Percentiles rank a stretch among this genome's conserved stretches.
Evolutionary conservation across 805 yeast species (phyloP).

Genomic region (Limtongia smithiae): DNA sequence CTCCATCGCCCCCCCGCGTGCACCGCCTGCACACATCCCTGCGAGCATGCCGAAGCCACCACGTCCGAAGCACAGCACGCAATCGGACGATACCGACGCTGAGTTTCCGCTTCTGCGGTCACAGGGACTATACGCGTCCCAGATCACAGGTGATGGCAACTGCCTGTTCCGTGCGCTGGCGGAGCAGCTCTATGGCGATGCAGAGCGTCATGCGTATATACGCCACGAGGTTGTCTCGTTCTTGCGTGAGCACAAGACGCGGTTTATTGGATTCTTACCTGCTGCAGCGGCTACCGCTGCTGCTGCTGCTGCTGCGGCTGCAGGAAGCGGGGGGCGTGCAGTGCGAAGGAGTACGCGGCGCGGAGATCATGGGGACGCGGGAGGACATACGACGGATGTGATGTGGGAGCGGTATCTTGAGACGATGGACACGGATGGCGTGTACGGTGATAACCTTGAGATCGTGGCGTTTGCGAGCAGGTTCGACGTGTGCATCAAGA

Average conservation of each 20-base stretch:
- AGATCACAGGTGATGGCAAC: slow-evolving; percentile 43
- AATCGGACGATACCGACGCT: too few relatives aligned
- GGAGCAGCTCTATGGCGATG: slow-evolving; percentile 42
- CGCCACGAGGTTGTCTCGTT: slow-evolving; percentile 37
- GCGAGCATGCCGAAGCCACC: too few relatives aligned
- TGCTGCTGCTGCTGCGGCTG: slow-evolving; percentile 5
- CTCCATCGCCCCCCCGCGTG: too few relatives aligned
- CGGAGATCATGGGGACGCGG: background rate
- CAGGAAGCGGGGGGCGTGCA: background rate
- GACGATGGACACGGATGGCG: slow-evolving; percentile 40
- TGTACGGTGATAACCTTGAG: slow-evolving; percentile 44
- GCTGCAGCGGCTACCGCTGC: slow-evolving; percentile 10
- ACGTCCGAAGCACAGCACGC: too few relatives aligned
- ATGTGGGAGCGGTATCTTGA: slow-evolving; percentile 38
- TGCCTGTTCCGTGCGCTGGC: slow-evolving; percentile 43
- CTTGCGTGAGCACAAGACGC: slow-evolving; percentile 34
- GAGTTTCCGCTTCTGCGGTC: slow-evolving; percentile 40
- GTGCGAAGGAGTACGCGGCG: too few relatives aligned
- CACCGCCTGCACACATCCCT: too few relatives aligned
- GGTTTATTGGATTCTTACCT: slow-evolving; percentile 30
- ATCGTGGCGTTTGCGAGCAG: slow-evolving; percentile 42
- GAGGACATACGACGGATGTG: slow-evolving; percentile 24
- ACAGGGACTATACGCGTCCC: slow-evolving; percentile 39
- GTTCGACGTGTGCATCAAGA: slow-evolving; percentile 37
- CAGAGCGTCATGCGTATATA: slow-evolving; percentile 34